A percentile compares a stretch with the other conserved stretches of the same genome.
These are phyloP conservation scores for Juglanconis juglandina DNA, from an alignment of 2,329 filamentous ascomycete genomes.

Conservation along the genomic window DNA sequence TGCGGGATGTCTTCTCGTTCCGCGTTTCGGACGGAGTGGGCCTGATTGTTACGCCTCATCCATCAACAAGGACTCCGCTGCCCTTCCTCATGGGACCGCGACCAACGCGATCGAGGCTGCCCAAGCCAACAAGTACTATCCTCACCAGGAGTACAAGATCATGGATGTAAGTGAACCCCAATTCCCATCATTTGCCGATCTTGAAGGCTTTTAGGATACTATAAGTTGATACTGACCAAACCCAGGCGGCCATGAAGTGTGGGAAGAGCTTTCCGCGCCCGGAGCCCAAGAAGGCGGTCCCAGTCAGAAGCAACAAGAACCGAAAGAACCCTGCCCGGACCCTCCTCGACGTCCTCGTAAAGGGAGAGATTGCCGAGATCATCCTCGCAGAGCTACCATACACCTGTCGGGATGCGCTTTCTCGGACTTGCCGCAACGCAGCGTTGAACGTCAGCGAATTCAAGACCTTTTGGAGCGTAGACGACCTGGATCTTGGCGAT, in stretches of 20 bases:
- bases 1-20: neutral
- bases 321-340: no score
- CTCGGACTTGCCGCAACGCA: neutral
- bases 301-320: no score
- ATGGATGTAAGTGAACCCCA: neutral
- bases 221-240: neutral
- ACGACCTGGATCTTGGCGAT: neutral
- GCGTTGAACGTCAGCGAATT: slow-evolving; percentile 2
- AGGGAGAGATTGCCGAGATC: slow-evolving; percentile 25
- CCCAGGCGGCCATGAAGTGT: neutral
- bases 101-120: neutral
- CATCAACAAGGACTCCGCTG: neutral
- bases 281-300: neutral
- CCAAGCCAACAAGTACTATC: neutral
- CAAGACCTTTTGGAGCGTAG: slow-evolving; percentile 7
- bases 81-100: neutral
- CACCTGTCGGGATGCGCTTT: neutral
- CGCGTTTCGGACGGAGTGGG: neutral
- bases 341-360: neutral
- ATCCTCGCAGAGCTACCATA: slow-evolving; percentile 3
- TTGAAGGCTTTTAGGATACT: no score
- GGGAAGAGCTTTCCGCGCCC: neutral
- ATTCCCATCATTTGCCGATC: neutral
- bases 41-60: neutral
- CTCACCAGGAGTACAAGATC: neutral